A percentile compares a stretch with the other conserved stretches of the same genome.
Evolutionary conservation across 2,329 filamentous ascomycete species (phyloP).

Genomic region (Cladosporium austrohemisphaericum): DNA sequence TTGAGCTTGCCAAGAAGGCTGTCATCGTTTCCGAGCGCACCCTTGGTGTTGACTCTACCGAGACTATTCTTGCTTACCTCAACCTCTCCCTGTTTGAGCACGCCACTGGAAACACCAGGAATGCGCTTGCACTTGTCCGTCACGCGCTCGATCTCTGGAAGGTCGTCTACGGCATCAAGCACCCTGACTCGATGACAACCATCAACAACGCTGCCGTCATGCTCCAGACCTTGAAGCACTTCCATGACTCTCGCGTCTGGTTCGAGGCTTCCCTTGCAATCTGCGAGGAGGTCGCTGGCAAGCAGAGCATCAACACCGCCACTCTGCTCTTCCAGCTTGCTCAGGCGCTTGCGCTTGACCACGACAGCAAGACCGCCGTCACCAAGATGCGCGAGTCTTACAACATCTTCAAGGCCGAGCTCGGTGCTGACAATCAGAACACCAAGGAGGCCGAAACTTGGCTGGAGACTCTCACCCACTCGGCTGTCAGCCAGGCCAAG

Average conservation of each 20-base stretch:
- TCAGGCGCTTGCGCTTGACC: slow-evolving; percentile 90
- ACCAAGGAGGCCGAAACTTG: slow-evolving; percentile 97
- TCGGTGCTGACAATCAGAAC: slow-evolving; percentile 90
- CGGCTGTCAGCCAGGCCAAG: slow-evolving; percentile 90
- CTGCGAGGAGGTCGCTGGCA: slow-evolving; percentile 85
- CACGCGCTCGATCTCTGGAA: slow-evolving; percentile 96
- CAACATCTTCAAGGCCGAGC: slow-evolving; percentile 85
- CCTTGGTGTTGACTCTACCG: slow-evolving; percentile 85
- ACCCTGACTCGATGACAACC: slow-evolving; percentile 96
- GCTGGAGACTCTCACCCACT: slow-evolving; percentile 93
- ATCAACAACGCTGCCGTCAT: slow-evolving; percentile 99
- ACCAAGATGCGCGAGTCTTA: slow-evolving; percentile 93
- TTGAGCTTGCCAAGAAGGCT: slow-evolving; percentile 93
- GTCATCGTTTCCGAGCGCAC: slow-evolving; percentile 95
- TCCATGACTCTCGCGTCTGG: slow-evolving; percentile 92
- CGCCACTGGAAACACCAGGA: slow-evolving; percentile 82
- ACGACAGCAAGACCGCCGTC: slow-evolving; percentile 88
- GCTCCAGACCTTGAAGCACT: slow-evolving; percentile 92
- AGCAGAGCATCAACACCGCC: slow-evolving; percentile 85
- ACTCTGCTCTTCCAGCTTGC: slow-evolving; percentile 96
- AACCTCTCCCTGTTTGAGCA: slow-evolving; percentile 95
- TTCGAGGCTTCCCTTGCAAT: slow-evolving; percentile 89
- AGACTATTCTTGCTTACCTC: slow-evolving; percentile 92
- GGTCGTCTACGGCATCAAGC: slow-evolving; percentile 87
- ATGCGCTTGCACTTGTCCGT: slow-evolving; percentile 81